These are phyloP conservation scores for Aspergillus eucalypticola DNA, from an alignment of 2,329 filamentous ascomycete genomes.

Conservation along the genomic window DNA sequence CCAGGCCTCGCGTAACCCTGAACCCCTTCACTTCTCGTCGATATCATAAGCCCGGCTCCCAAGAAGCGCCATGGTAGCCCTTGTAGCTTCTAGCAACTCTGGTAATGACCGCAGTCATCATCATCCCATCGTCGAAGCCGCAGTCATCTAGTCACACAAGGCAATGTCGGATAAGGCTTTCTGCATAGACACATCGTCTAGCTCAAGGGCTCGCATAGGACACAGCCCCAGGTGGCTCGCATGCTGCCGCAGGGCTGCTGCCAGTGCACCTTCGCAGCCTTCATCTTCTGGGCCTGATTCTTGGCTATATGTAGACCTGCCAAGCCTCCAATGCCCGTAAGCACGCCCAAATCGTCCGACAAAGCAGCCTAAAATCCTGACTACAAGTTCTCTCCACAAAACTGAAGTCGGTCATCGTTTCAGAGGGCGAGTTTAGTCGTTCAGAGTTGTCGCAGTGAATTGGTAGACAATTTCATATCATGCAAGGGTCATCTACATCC, in stretches of 20 bases:
- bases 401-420: neutral
- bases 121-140: neutral
- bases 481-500: neutral
- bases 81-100: neutral
- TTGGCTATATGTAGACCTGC: neutral
- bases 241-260: neutral
- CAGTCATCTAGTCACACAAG: neutral
- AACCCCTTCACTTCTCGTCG: neutral
- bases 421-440: neutral
- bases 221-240: neutral
- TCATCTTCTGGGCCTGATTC: neutral
- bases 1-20: neutral
- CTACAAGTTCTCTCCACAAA: neutral
- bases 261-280: neutral
- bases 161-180: neutral
- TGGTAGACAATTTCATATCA: neutral
- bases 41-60: neutral
- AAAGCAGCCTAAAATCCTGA: neutral
- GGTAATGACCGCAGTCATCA: neutral
- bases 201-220: neutral
- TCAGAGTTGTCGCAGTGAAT: neutral
- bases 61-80: neutral
- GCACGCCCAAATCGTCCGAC: neutral
- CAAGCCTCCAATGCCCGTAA: neutral
- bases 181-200: neutral